These are phyloP conservation scores for Grifola frondosa DNA, from an alignment of 1,284 basidiomycete species.

Conservation along the genomic window DNA sequence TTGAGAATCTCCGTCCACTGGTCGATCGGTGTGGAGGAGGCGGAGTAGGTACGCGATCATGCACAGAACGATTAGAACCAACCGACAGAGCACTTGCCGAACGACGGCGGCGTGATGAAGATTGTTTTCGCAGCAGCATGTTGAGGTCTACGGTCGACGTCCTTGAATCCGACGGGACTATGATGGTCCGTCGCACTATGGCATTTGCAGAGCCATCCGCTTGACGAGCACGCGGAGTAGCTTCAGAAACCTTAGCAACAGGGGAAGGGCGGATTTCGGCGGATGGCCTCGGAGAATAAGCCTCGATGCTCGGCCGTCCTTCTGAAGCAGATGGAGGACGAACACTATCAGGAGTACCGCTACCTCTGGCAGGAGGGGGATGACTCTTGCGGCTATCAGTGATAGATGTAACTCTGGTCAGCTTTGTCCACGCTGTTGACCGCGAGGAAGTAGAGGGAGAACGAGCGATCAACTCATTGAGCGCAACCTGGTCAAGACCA, in stretches of 20 bases:
- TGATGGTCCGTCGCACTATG: slow-evolving; percentile 73
- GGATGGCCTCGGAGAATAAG: slow-evolving; percentile 30
- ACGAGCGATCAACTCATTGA: slow-evolving; percentile 69
- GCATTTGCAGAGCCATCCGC: slow-evolving; percentile 41
- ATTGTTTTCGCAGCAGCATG: slow-evolving; percentile 54
- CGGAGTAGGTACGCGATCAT: slow-evolving; percentile 79
- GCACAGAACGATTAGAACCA: slow-evolving; percentile 63
- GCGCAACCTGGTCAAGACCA: slow-evolving; percentile 66
- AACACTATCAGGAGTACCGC: slow-evolving; percentile 23
- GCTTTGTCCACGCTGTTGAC: slow-evolving; percentile 44
- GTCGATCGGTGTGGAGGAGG: slow-evolving; percentile 62
- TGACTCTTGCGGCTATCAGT: slow-evolving; percentile 29
- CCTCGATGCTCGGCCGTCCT: slow-evolving; percentile 38
- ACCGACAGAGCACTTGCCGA: slow-evolving; percentile 55
- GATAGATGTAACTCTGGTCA: slow-evolving; percentile 46
- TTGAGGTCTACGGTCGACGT: slow-evolving; percentile 53
- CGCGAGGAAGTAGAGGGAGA: slow-evolving; percentile 66
- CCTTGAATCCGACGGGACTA: slow-evolving; percentile 66
- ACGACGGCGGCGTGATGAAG: slow-evolving; percentile 47
- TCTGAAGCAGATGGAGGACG: slow-evolving; percentile 30
- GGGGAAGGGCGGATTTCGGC: slow-evolving; percentile 33
- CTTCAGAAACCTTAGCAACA: slow-evolving; percentile 36
- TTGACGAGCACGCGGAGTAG: slow-evolving; percentile 36
- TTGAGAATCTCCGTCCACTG: slow-evolving; percentile 60
- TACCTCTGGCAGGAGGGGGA: slow-evolving; percentile 21